Base-by-base conservation (phyloP, 2,329 filamentous ascomycete species). In the Xylariales sp. region DNA sequence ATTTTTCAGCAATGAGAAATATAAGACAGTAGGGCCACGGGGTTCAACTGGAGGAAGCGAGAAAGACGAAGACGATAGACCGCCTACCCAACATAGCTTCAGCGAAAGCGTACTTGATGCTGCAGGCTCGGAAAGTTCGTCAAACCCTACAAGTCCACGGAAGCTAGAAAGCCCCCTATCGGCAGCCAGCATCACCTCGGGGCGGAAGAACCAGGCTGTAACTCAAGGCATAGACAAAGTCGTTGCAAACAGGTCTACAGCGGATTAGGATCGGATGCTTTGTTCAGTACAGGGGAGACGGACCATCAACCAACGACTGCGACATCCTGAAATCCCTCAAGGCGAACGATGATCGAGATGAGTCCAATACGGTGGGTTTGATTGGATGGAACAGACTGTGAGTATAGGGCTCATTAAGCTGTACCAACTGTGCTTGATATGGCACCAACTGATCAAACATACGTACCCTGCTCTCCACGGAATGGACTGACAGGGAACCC, bases 41-140 rank as follows among this genome's bases (percentile, higher is more conserved):
- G 19, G 9, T 24, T 42, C 38, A 10, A 42, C 42, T 24, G 46
- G 46, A 20, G 48, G 49, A 27, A 55, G 52, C 43, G 49, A 57
- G 44, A 48, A 49, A 9, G 42, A 46, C 35, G 50, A 54, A 8
- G 47, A 50, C 27, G 37, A 43, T 18, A 48, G 65, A 33, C 65
- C 65, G 11, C 46, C 50, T 14, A 68, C 64, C 25, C 65, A 67
- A 43, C 62, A 59, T 31, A 70, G 67, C 46, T 70, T 70, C 40
- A 63, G 61, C 35, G 69, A 73, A 50, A 70, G 67, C 42, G 58
- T 71, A 21, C 60, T 72, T 16, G 71, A 70, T 5, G 59, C 54
- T 1, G 64, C 57, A 3, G 49, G 41, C 11, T 56, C 56, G 11
- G 52, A 46, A 4, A 48, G 44, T 7, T 45, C 50, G 40, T 61